Percentiles rank a stretch among this genome's conserved stretches.
Evolutionary conservation across 1,284 basidiomycete genomes (phyloP).

Genomic region (Austroboletus olivaceoglutinosus): DNA sequence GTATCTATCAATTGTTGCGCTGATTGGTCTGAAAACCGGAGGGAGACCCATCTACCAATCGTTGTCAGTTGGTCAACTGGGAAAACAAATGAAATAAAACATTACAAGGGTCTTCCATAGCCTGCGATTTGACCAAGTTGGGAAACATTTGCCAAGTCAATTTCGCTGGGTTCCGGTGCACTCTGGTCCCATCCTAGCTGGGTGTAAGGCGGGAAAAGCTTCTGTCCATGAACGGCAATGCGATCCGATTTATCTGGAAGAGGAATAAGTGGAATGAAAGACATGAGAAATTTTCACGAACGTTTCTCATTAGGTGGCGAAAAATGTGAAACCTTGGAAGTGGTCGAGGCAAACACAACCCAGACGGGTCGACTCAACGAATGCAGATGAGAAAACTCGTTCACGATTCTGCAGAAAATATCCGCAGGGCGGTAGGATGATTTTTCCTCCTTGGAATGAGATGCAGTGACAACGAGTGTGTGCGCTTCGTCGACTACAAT

Average conservation of each 20-base stretch:
- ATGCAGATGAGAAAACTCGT: not conserved
- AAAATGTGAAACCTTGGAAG: constrained; percentile 11
- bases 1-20: not conserved
- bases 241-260: constrained; percentile 4
- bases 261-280: not conserved
- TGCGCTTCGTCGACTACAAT: too few relatives aligned
- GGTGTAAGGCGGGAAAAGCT: too few relatives aligned
- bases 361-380: constrained; percentile 1
- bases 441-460: too few relatives aligned
- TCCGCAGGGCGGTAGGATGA: constrained; percentile 6
- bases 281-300: not conserved
- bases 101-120: constrained; percentile 6
- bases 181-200: too few relatives aligned
- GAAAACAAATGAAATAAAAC: not conserved
- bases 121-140: not conserved
- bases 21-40: not conserved
- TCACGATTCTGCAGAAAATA: not conserved
- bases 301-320: constrained; percentile 4
- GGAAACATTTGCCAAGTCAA: not conserved
- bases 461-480: too few relatives aligned
- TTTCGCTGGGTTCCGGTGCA: too few relatives aligned
- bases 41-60: not conserved
- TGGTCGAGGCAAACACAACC: constrained; percentile 16
- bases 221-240: too few relatives aligned
- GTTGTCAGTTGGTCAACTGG: not conserved